These are phyloP conservation scores for Fomitopsis schrenkii DNA, from an alignment of 1,284 basidiomycete species.

Conservation along the genomic window DNA sequence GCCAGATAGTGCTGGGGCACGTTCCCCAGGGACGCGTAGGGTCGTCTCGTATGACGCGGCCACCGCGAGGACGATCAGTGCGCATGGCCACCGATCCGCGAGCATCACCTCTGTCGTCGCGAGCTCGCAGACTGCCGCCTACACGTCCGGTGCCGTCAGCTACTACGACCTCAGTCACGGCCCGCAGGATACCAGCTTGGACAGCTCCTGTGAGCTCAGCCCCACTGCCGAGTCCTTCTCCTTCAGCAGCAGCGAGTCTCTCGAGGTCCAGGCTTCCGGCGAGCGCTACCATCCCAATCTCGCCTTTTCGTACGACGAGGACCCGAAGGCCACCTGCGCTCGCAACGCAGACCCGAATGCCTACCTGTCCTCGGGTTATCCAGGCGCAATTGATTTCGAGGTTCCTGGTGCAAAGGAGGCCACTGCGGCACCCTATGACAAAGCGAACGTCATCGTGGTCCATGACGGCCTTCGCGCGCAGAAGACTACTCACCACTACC, in stretches of 20 bases:
- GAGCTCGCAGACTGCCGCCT: not conserved
- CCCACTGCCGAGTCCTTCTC: not conserved
- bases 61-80: not conserved
- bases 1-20: not conserved
- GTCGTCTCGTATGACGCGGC: not conserved
- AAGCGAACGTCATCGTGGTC: no score
- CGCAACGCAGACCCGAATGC: not conserved
- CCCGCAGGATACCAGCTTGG: not conserved
- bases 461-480: not conserved
- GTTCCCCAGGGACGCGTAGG: not conserved
- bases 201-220: not conserved
- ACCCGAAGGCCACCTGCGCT: not conserved
- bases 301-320: not conserved
- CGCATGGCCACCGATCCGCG: not conserved
- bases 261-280: not conserved
- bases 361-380: not conserved
- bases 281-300: not conserved
- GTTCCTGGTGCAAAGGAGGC: not conserved
- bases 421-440: not conserved
- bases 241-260: not conserved
- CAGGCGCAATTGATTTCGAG: not conserved
- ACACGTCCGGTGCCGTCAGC: not conserved
- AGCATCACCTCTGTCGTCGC: not conserved
- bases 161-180: not conserved
- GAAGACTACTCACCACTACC: not conserved